Evolutionary conservation across 2,329 filamentous ascomycete genomes (phyloP).

Genomic region (Stagonosporopsis rhizophila): DNA sequence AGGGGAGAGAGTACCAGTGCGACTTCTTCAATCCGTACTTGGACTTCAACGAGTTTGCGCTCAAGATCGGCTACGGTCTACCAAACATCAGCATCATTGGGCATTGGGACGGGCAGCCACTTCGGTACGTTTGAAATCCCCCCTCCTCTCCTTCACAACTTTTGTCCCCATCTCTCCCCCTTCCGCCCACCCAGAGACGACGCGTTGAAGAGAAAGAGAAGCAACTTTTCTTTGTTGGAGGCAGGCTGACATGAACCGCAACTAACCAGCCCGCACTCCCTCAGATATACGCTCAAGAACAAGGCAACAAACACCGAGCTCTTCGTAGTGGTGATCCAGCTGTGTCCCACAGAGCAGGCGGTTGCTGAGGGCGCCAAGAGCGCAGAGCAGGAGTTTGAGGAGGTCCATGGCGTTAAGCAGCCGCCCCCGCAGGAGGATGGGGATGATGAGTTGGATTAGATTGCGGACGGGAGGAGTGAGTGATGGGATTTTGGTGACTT

Average conservation of each 20-base stretch:
- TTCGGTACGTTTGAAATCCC: constrained; percentile 63
- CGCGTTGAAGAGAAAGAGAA: background rate
- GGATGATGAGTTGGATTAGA: constrained; percentile 26
- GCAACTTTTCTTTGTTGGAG: background rate
- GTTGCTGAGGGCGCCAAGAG: constrained; percentile 33
- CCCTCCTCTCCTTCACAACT: background rate
- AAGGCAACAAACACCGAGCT: constrained; percentile 75
- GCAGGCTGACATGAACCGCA: constrained; percentile 22
- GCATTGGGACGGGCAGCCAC: constrained; percentile 80
- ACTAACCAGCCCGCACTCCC: constrained; percentile 72
- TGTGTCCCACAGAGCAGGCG: constrained; percentile 71
- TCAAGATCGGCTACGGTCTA: constrained; percentile 61
- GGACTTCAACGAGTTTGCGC: constrained; percentile 79
- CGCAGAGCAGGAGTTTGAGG: constrained; percentile 35
- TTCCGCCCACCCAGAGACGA: too few species aligned
- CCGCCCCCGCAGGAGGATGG: background rate
- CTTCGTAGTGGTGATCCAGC: constrained; percentile 80
- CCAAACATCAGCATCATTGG: constrained; percentile 78
- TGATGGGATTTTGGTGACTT: background rate
- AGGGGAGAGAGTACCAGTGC: constrained; percentile 65
- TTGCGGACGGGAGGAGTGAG: too few species aligned
- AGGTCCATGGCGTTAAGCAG: constrained; percentile 25
- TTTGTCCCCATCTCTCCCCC: background rate
- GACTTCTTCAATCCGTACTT: constrained; percentile 94
- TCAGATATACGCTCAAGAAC: constrained; percentile 93